Conservation (phyloP, 208 protist genomes). For the Trypanosoma grayi region DNA sequence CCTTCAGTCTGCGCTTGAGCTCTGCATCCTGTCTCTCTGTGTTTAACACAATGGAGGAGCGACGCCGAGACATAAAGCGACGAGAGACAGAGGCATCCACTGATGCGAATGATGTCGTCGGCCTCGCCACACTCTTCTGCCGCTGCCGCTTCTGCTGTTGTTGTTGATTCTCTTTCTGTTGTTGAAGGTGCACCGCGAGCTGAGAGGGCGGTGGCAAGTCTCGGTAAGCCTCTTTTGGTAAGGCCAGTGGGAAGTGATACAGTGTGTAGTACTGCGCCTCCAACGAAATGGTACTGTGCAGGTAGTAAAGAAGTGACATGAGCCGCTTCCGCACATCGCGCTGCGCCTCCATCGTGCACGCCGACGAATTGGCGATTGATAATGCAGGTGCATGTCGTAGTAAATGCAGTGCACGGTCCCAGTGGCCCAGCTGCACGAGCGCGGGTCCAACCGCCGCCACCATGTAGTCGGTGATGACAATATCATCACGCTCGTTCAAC, state of each 20-base stretch:
- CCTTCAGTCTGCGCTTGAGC: slow-evolving; percentile 38
- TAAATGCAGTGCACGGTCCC: slow-evolving; percentile 53
- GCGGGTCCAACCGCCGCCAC: slow-evolving; percentile 50
- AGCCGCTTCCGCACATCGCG: slow-evolving; percentile 8
- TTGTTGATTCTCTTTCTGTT: not conserved
- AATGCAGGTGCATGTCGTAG: slow-evolving; percentile 49
- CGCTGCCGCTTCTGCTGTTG: not conserved
- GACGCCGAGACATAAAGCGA: slow-evolving; percentile 24
- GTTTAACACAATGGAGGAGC: slow-evolving; percentile 30
- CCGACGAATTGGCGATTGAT: not conserved
- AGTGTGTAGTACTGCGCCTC: slow-evolving; percentile 37
- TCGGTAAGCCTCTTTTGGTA: slow-evolving; percentile 56
- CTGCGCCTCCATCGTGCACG: slow-evolving; percentile 21
- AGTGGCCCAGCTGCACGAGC: slow-evolving; percentile 63
- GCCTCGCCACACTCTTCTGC: not conserved
- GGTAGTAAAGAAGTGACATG: slow-evolving; percentile 28
- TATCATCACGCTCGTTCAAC: slow-evolving; percentile 65
- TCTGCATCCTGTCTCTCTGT: slow-evolving; percentile 50
- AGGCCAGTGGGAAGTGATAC: slow-evolving; percentile 50
- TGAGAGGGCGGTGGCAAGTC: slow-evolving; percentile 22
- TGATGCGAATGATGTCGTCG: slow-evolving; percentile 1
- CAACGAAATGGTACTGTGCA: slow-evolving; percentile 32
- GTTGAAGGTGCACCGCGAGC: not conserved
- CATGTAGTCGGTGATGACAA: slow-evolving; percentile 60
- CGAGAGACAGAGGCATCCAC: not conserved